Evolutionary conservation across 2,329 filamentous ascomycete species (phyloP).

Genomic region (Phialophora chinensis): DNA sequence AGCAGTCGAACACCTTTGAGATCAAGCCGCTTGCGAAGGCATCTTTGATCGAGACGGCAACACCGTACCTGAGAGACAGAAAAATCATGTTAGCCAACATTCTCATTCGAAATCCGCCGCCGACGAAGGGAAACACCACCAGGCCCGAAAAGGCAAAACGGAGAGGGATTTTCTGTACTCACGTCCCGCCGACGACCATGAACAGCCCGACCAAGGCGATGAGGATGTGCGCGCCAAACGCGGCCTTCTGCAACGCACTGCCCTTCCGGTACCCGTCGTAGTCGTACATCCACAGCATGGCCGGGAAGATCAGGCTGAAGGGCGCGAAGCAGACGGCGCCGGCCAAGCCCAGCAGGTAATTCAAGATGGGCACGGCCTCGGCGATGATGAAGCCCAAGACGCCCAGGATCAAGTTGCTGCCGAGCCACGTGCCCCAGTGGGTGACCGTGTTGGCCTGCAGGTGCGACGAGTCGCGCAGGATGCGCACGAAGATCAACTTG

Average conservation of each 20-base stretch:
- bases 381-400: constrained; percentile 55
- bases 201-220: constrained; percentile 56
- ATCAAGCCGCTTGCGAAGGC: constrained; percentile 23
- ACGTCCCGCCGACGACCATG: constrained; percentile 57
- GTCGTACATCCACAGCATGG: constrained; percentile 60
- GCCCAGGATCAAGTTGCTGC: constrained; percentile 45
- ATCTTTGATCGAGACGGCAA: constrained; percentile 24
- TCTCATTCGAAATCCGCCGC: no score
- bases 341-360: constrained; percentile 59
- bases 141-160: no score
- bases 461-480: constrained; percentile 58
- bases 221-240: constrained; percentile 51
- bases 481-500: constrained; percentile 63
- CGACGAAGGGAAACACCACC: not conserved
- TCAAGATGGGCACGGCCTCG: constrained; percentile 61
- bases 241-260: constrained; percentile 43
- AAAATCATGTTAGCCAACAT: not conserved
- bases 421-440: constrained; percentile 61
- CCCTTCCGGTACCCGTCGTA: constrained; percentile 47
- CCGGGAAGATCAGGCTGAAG: constrained; percentile 56
- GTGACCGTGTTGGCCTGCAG: constrained; percentile 58
- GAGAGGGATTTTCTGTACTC: constrained; percentile 30
- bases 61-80: constrained; percentile 16
- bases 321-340: constrained; percentile 60
- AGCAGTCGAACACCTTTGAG: constrained; percentile 28